Evolutionary conservation across 192 early-diverging fungal species (phyloP).

Genomic region (Coemansia sp.): DNA sequence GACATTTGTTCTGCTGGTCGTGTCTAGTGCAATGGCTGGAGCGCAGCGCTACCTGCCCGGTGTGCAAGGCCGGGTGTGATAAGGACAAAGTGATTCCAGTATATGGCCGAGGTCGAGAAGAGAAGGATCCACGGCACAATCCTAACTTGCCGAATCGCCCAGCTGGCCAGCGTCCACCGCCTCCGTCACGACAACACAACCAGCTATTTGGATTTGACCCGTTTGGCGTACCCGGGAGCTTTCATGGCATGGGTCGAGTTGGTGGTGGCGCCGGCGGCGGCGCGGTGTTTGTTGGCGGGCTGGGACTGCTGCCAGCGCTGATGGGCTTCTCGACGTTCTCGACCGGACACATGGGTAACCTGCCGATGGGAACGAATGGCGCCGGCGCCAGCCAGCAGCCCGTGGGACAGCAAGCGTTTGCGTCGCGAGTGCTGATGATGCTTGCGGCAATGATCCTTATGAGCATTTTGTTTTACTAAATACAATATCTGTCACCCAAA

Average conservation of each 20-base stretch:
- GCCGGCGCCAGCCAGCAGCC: conserved; percentile 33
- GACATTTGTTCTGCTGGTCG: conserved; percentile 81
- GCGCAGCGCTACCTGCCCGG: conserved; percentile 77
- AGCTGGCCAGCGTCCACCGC: conserved; percentile 77
- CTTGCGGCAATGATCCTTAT: conserved; percentile 76
- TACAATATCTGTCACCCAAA: background rate
- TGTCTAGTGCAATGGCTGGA: conserved; percentile 80
- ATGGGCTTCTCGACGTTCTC: conserved; percentile 61
- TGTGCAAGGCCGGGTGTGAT: conserved; percentile 85
- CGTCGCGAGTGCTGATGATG: conserved; percentile 84
- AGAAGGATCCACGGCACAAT: conserved; percentile 67
- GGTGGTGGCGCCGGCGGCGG: conserved; percentile 27
- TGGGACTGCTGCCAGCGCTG: conserved; percentile 74
- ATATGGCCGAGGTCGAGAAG: conserved; percentile 79
- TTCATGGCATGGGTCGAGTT: conserved; percentile 56
- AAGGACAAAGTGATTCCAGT: conserved; percentile 85
- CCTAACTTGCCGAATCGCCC: conserved; percentile 70
- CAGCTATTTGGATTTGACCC: conserved; percentile 62
- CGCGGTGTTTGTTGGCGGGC: conserved; percentile 67
- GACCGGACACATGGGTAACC: conserved; percentile 14
- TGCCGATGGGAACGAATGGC: conserved; percentile 12
- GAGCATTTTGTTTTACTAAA: conserved; percentile 74
- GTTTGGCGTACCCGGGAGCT: conserved; percentile 61
- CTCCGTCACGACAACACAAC: conserved; percentile 64
- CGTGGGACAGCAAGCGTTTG: conserved; percentile 72